Percentiles rank a stretch among this genome's conserved stretches.
Conservation (phyloP, 2,329 filamentous ascomycete species). For the Neocatenulostroma microsporum region DNA sequence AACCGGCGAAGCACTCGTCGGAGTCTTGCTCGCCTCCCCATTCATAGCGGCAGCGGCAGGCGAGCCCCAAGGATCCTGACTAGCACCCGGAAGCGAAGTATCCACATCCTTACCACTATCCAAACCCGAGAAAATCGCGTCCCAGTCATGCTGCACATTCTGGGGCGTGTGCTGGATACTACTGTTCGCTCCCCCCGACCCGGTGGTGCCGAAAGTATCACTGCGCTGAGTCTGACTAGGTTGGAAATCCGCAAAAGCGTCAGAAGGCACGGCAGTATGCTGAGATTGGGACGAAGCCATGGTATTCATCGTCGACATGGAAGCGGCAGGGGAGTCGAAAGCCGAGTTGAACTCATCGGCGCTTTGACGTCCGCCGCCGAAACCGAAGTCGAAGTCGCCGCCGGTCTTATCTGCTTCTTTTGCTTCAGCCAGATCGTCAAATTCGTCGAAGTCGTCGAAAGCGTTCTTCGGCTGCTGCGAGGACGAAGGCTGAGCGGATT, state of each 20-base stretch:
- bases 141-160: constrained; percentile 69
- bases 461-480: constrained; percentile 37
- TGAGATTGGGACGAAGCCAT: constrained; percentile 33
- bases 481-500: constrained; percentile 7
- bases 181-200: constrained; percentile 6
- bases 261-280: constrained; percentile 30
- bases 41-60: constrained; percentile 5
- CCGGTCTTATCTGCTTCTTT: constrained; percentile 66
- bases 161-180: constrained; percentile 31
- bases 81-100: constrained; percentile 15
- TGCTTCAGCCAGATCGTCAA: constrained; percentile 75
- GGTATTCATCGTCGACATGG: constrained; percentile 42
- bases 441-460: constrained; percentile 70
- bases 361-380: constrained; percentile 34
- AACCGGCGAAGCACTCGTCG: constrained; percentile 6
- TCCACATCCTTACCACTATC: constrained; percentile 42
- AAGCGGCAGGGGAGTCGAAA: constrained; percentile 59
- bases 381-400: constrained; percentile 70
- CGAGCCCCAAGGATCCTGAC: constrained; percentile 22
- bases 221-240: constrained; percentile 7
- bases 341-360: constrained; percentile 70
- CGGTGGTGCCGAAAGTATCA: too few relatives aligned
- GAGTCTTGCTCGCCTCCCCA: constrained; percentile 3
- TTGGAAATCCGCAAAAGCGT: constrained; percentile 23
- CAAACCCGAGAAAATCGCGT: constrained; percentile 80